Base-by-base conservation (phyloP, 768 basidiomycete species). In the Pisolithus microcarpus region DNA sequence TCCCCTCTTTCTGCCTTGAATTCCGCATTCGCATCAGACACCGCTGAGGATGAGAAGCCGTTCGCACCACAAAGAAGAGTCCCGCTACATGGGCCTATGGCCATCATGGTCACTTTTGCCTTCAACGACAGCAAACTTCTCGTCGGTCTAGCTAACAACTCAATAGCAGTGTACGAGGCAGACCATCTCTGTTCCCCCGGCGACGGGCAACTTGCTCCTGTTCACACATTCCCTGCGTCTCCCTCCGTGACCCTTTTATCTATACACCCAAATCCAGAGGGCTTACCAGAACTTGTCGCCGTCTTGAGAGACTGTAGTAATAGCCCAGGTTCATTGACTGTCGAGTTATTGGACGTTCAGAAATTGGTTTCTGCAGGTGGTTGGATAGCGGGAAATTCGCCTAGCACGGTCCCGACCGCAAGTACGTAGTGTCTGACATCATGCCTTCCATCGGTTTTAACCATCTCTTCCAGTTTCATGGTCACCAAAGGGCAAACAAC, bases 401-500 rank as follows among this genome's bases (percentile, higher is more conserved):
- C 70, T 56, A 73, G 76, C 50, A 74, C 75, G 26, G 73, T 72
- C 28, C 83, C 84, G 1, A 76, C 76, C 8, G 76, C 82, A 52
- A 72, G 87, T 87, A 50, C 52, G 83, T 72, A n/a, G 38, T 6
- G 2, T 34, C 5, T 38, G 54, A 36, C 45, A 21, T 46, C 26
- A 5, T 3, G 0, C 31, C 43, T 48, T 42, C 31, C 49, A 56
- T 23, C 43, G 4, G 19, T 24, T 57, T 58, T 46, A 52, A 56
- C 34, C 48, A 34, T 11, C 8, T 21, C n/a, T 48, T 42, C 10
- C 51, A 91, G 89, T 84, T 8, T 78, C 85, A 11, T 91, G 89
- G 88, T 91, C 88, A 3, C 85, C 88, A 1, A 89, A 88, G 63
- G 89, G 88, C 42, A 91, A 88, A 61, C 88, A 91, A 50, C 72